A percentile compares a stretch with the other conserved stretches of the same genome.
Conservation (phyloP, 352 stramenopile genomes). For the Phytophthora pseudosyringae region DNA sequence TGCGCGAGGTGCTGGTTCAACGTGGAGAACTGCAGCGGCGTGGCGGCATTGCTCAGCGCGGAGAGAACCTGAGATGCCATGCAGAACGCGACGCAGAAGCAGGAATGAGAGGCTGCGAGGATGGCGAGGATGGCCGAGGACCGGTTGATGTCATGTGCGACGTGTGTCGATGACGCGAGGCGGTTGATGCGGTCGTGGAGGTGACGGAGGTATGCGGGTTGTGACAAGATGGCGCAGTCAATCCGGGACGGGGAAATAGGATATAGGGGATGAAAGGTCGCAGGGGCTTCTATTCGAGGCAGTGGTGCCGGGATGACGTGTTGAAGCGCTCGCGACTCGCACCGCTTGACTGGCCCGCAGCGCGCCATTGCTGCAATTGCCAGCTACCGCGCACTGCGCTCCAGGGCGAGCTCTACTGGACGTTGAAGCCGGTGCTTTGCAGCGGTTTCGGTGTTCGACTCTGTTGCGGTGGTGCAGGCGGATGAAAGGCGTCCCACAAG, state of each 20-base stretch:
- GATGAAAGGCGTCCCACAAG: not conserved
- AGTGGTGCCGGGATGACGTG: not conserved
- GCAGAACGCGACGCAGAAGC: conserved; percentile 11
- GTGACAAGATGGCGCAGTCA: not conserved
- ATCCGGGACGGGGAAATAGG: not conserved
- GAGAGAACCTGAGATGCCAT: conserved; percentile 31
- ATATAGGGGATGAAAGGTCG: conserved; percentile 6
- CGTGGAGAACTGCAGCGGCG: conserved; percentile 56
- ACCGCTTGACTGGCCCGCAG: conserved; percentile 10
- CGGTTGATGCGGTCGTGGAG: conserved; percentile 10
- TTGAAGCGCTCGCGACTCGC: conserved; percentile 15
- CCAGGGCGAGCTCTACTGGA: not conserved
- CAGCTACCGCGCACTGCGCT: not conserved
- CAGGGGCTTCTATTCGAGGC: conserved; percentile 11
- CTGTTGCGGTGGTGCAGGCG: conserved; percentile 16
- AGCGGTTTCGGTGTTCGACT: conserved; percentile 25
- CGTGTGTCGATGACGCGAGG: conserved; percentile 25
- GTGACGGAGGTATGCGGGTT: too few relatives aligned
- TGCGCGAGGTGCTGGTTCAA: conserved; percentile 54
- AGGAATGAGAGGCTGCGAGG: conserved; percentile 32
- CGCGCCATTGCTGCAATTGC: not conserved
- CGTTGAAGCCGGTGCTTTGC: conserved; percentile 17
- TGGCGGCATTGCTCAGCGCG: conserved; percentile 39
- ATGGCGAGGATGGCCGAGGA: conserved; percentile 5
- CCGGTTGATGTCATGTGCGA: conserved; percentile 33